Evolutionary conservation across 345 rosid species (phyloP).

Genomic region (Durio zibethinus): DNA sequence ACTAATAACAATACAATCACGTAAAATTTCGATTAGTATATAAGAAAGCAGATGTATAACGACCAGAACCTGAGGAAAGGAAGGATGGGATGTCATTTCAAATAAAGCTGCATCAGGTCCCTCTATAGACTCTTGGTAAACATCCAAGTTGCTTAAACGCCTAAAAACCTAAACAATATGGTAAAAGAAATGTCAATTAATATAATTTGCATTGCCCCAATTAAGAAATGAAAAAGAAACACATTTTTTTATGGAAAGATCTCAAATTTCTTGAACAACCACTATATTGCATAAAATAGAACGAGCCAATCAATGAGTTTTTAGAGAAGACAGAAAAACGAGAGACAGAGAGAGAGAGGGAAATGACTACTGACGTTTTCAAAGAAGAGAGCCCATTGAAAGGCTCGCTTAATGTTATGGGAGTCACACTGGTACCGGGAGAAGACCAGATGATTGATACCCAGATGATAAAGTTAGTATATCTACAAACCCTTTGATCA

Average conservation of each 20-base stretch:
- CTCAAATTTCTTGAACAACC: not conserved
- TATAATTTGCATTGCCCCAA: not conserved
- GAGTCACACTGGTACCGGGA: constrained; percentile 72
- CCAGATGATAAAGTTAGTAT: constrained; percentile 71
- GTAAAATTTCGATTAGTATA: not conserved
- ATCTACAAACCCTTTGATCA: constrained; percentile 73
- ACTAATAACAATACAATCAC: not conserved
- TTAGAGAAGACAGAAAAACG: not conserved
- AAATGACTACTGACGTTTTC: constrained; percentile 54
- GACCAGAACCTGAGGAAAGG: constrained; percentile 67
- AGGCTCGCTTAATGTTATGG: constrained; percentile 49
- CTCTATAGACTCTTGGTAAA: constrained; percentile 43
- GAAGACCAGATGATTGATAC: constrained; percentile 69
- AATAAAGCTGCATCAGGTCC: constrained; percentile 61
- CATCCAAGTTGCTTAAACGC: constrained; percentile 38
- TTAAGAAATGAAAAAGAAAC: not conserved
- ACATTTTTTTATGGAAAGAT: not conserved
- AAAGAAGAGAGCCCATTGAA: constrained; percentile 77
- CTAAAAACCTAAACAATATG: constrained; percentile 36
- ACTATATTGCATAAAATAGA: not conserved
- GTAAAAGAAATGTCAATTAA: not conserved
- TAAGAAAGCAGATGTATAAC: not conserved
- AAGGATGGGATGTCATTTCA: constrained; percentile 49
- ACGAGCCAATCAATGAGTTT: not conserved
- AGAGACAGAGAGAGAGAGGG: not conserved